Base-by-base conservation (phyloP, 768 basidiomycete genomes). In the Pisolithus orientalis region DNA sequence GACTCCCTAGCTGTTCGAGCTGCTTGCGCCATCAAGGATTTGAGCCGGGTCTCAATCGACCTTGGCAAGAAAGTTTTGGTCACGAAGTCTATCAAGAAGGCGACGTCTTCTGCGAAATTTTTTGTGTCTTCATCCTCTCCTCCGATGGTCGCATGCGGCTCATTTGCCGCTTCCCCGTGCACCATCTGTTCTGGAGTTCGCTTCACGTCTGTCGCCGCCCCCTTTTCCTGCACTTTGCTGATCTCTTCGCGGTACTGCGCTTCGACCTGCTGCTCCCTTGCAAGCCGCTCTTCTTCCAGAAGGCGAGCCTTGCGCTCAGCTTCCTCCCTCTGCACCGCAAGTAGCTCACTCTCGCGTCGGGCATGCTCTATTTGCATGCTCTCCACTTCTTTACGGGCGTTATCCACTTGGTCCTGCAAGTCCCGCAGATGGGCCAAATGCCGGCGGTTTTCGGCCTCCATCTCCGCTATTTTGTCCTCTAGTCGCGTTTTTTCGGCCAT, bases 401-500 rank as follows among this genome's bases (percentile, higher is more conserved):
- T 49, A 17, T 45, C 44, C 52, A 70, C 68, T 47, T 70, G 56
- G 28, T 51, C 68, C 44, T 70, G 64, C 52, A 70, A 49, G 14
- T 49, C 58, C 55, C 54, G 53, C 44, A 68, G 53, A 50, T 58
- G 58, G 14, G 53, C 39, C 10, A 57, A n/a, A 5, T 39, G 51
- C 8, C 52, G 59, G 34, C 47, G 57, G 42, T 58, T 62, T 11
- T 68, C 59, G 4, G 42, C 39, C 49, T 68, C 66, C 68, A 68
- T 68, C 42, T 53, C 40, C 6, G 49, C 50, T 28, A 68, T 64
- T 55, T 6, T 51, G 16, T 60, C 62, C 52, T 70, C 64, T 1
- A 69, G 67, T 29, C 67, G 59, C 21, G 56, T 52, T 47, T 71
- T 72, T 56, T 77, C 73, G 27, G 65, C 64, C 40, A 57, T 44